Base-by-base conservation (phyloP, 2,329 filamentous ascomycete genomes). In the Huntiella savannae region DNA sequence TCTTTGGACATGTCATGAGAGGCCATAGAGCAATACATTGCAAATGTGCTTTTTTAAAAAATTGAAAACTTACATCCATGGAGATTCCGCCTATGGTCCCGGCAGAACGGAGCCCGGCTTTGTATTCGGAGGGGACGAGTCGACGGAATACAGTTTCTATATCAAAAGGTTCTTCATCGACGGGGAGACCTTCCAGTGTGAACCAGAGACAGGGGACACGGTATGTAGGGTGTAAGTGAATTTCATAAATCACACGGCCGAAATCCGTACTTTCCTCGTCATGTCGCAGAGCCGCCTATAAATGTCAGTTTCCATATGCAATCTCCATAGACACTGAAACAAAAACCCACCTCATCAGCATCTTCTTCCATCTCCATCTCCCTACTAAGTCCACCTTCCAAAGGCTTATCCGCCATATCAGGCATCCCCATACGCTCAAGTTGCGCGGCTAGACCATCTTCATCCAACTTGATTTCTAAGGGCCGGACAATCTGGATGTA, bases 181-280 rank as follows among this genome's bases (percentile, higher is more conserved):
- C 60, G 13, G 71, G 69, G 49, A 76, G 62, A 50, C 70, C 68
- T 53, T 74, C 70, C 54, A 85, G 60, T 46, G 66, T 73, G 63
- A 88, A 85, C 73, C 82, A 87, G 47, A 87, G 67, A 49, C 82
- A 81, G 6, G 82, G 82, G 40, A 79, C 73, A 51, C 71, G 71
- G 61, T 87, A 88, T 48, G 77, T 82, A 47, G 78, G 74, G 54
- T 85, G 83, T 50, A 82, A 67, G 55, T 83, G 70, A 54, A 87
- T 75, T 59, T 85, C 78, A 62, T 86, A 87, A 50, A 71, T 69
- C 53, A 82, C 73, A 54, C 68, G 63, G 47, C 63, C 63, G 51
- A 59, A 58, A 50, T 60, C 62, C 10, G n/a, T 28, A 5, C 40
- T 45, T 13, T 44, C 48, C 4, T 40, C 40, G 12, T 38, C 13